These are phyloP conservation scores for Ensete ventricosum DNA, from an alignment of 176 grass and related monocot species.

Conservation along the genomic window DNA sequence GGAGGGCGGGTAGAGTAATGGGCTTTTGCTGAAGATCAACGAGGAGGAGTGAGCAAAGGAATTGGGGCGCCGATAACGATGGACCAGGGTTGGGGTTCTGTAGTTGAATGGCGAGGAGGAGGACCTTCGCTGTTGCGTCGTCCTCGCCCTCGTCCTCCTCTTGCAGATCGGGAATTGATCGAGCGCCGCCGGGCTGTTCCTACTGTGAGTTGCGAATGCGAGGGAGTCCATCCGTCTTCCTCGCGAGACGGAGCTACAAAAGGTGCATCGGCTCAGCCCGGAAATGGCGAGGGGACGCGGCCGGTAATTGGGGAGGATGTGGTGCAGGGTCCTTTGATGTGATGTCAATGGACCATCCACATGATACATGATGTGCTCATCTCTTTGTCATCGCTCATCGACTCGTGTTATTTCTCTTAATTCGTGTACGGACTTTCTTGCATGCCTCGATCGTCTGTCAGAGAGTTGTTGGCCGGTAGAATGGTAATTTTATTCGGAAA, in stretches of 20 bases:
- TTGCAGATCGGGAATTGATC: neutral
- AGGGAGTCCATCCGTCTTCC: slow-evolving; percentile 1
- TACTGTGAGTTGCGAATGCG: neutral
- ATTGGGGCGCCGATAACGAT: neutral
- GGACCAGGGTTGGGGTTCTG: neutral
- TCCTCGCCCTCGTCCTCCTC: neutral
- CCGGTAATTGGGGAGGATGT: neutral
- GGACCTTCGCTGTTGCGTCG: neutral
- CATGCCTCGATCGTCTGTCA: too few relatives aligned
- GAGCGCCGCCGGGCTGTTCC: neutral
- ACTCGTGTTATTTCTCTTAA: too few relatives aligned
- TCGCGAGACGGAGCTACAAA: neutral
- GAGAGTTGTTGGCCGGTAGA: too few relatives aligned
- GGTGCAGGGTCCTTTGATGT: neutral
- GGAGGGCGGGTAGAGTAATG: slow-evolving; percentile 12
- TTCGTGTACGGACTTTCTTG: too few relatives aligned
- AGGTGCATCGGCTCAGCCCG: too few relatives aligned
- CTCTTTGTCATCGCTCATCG: too few relatives aligned
- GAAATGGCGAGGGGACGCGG: too few relatives aligned
- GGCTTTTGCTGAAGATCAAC: neutral
- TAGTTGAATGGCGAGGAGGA: neutral
- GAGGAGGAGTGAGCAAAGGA: neutral
- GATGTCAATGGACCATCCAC: too few relatives aligned
- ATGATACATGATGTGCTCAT: too few relatives aligned
- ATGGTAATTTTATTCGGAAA: too few relatives aligned